Evolutionary conservation across 495 filamentous ascomycete species (phyloP), one percentile per base, ranked within the genome.

Genomic region (Friedmanniomyces endolithicus): DNA sequence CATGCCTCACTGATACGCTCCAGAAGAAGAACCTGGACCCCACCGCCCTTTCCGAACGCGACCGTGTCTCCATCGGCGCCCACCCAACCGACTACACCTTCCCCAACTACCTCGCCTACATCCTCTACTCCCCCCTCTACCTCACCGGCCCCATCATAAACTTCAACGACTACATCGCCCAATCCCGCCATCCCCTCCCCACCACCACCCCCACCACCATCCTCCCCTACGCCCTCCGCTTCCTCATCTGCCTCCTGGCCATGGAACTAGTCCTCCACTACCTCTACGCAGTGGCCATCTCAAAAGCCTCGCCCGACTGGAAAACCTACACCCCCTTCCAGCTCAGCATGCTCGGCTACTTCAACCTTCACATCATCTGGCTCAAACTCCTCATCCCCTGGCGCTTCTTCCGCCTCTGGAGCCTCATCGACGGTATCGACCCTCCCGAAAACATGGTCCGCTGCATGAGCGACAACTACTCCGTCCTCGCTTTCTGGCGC

Each of bases 11-110:
- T 87, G 72, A 89, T 74, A 63, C 71, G 59, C 75, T 74, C 71
- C 95, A 97, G 94, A 97, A 96, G 90, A 97, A 95, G 67, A 86
- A 92, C 75, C 78, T 94, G 49, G 89, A 97, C 75, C 85, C 85
- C 17, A 72, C 86, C 44, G 77, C 80, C 59, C 77, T 97, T 16
- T 90, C 87, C 12, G 94, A 97, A 63, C 75, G 85, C 60, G 92
- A 97, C 57, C 84, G 92, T 6, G 76, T 96, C 49, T 74, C 74
- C 35, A 82, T 82, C 44, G 86, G 94, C 0, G 86, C 88, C 6
- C 75, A 78, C 49, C 64, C 74, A 0, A 68, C 74, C 8, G 84
- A 90, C 57, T 99, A 79, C 69, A 78, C 77, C 22, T 89, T 92
- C 67, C 72, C 77, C 53, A 92, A 89, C 69, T 96, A 94, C 65